Percentiles rank a stretch among this genome's conserved stretches.
Evolutionary conservation across 2,329 filamentous ascomycete species (phyloP).

Genomic region (Paracamarosporium sp.): DNA sequence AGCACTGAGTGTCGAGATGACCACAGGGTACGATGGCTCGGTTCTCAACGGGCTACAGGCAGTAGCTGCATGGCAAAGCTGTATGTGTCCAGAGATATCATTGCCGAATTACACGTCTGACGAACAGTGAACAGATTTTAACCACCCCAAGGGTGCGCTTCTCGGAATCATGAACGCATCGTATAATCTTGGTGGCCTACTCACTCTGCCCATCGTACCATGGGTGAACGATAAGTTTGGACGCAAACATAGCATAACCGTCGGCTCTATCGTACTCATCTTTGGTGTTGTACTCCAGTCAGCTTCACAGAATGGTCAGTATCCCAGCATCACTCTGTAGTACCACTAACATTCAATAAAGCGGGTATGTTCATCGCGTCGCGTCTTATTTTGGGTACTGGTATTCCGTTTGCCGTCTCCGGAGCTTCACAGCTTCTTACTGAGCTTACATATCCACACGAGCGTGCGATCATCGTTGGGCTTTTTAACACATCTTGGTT

Average conservation of each 20-base stretch:
- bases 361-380: constrained; percentile 1
- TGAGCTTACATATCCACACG: not conserved
- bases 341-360: too few species aligned
- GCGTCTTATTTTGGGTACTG: not conserved
- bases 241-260: too few species aligned
- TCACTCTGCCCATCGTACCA: too few species aligned
- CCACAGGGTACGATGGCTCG: not conserved
- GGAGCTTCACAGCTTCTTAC: not conserved
- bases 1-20: not conserved
- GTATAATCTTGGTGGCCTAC: too few species aligned
- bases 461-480: not conserved
- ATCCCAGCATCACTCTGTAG: too few species aligned
- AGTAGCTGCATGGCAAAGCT: not conserved
- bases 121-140: not conserved
- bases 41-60: constrained; percentile 2
- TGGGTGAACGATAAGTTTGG: too few species aligned
- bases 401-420: not conserved
- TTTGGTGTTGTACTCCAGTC: not conserved
- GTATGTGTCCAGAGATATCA: not conserved
- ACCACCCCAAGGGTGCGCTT: not conserved
- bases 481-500: not conserved
- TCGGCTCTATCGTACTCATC: too few species aligned
- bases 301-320: not conserved
- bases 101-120: too few species aligned
- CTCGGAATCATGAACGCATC: constrained; percentile 1